Percentiles rank a stretch among this genome's conserved stretches.
Conservation (phyloP, 345 rosid genomes). For the Ceriops zippeliana region DNA sequence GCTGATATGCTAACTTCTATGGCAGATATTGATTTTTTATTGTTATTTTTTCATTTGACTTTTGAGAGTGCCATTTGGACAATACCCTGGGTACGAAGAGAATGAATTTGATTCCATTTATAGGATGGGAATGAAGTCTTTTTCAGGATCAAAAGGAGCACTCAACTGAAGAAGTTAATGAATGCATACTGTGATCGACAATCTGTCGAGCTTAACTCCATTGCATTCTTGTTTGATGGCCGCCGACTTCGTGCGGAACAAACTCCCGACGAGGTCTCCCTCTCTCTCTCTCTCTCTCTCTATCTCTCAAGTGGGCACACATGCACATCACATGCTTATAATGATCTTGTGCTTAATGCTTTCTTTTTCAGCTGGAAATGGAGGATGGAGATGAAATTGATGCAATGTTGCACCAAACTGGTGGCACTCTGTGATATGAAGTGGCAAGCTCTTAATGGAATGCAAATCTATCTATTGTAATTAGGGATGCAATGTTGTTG, state of each 20-base stretch:
- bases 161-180: conserved; percentile 87
- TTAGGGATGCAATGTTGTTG: neutral
- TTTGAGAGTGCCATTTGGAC: neutral
- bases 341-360: neutral
- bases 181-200: conserved; percentile 84
- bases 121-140: conserved; percentile 87
- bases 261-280: conserved; percentile 76
- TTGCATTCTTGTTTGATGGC: conserved; percentile 85
- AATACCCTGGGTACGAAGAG: neutral
- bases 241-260: conserved; percentile 79
- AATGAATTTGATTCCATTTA: neutral
- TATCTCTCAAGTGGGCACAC: neutral
- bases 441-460: neutral
- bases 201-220: conserved; percentile 67
- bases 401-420: conserved; percentile 84
- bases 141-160: conserved; percentile 81
- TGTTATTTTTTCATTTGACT: neutral
- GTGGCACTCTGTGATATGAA: conserved; percentile 29
- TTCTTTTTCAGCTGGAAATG: conserved; percentile 59
- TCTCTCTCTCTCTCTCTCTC: neutral
- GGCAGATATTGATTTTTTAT: neutral
- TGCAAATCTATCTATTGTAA: neutral
- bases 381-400: conserved; percentile 91
- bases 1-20: neutral
- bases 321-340: neutral